These are phyloP conservation scores for Nemania sp. DNA, from an alignment of 2,329 filamentous ascomycete species.

Conservation along the genomic window DNA sequence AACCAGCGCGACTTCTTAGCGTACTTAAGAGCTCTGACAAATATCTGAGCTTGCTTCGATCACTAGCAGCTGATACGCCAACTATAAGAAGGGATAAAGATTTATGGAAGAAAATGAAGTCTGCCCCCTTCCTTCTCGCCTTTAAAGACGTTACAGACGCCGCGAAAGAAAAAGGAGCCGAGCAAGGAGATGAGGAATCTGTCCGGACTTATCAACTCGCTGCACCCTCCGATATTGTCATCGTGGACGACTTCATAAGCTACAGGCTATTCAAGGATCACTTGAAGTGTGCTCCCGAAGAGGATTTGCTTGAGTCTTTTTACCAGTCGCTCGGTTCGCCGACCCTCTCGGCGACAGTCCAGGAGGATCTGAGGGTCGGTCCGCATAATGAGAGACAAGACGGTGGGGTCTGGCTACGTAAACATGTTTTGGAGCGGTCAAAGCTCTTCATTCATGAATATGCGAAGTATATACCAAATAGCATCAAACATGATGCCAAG, in stretches of 20 bases:
- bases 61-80: slow-evolving; percentile 72
- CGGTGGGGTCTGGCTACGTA: slow-evolving; percentile 69
- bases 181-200: slow-evolving; percentile 57
- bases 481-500: slow-evolving; percentile 82
- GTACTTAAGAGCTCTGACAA: slow-evolving; percentile 81
- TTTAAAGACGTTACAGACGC: slow-evolving; percentile 69
- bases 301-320: slow-evolving; percentile 82
- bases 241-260: slow-evolving; percentile 86
- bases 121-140: slow-evolving; percentile 77
- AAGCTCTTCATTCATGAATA: slow-evolving; percentile 87
- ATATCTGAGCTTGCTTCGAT: slow-evolving; percentile 81
- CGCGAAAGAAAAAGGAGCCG: slow-evolving; percentile 51
- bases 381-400: slow-evolving; percentile 67
- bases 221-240: slow-evolving; percentile 70
- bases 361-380: slow-evolving; percentile 76
- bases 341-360: slow-evolving; percentile 74
- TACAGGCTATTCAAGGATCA: slow-evolving; percentile 86
- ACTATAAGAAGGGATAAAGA: slow-evolving; percentile 76
- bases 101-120: slow-evolving; percentile 75
- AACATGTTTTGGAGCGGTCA: slow-evolving; percentile 82
- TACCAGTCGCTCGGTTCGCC: slow-evolving; percentile 81
- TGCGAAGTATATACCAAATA: slow-evolving; percentile 68
- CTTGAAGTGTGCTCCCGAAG: slow-evolving; percentile 85
- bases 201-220: slow-evolving; percentile 81
- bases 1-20: slow-evolving; percentile 80